phyloP scores from a whole-genome alignment of 306 rosid genomes.

The Prunus davidiana region DNA sequence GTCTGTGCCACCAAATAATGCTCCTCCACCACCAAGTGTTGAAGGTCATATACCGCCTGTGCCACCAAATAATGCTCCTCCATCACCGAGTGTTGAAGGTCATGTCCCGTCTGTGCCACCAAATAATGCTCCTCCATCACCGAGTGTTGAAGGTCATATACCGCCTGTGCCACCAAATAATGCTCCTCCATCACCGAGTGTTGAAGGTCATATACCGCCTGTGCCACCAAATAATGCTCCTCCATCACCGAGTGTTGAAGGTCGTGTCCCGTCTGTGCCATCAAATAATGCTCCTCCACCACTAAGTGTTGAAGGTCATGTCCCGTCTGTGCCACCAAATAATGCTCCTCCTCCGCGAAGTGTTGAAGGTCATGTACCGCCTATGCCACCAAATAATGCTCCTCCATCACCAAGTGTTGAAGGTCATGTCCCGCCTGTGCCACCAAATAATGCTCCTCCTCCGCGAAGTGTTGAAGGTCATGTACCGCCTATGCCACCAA shows the following conservation, averaged over 20 bases:
- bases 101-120: constrained; percentile 22
- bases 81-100: constrained; percentile 31
- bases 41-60: constrained; percentile 39
- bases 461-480: constrained; percentile 36
- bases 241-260: constrained; percentile 36
- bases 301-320: constrained; percentile 32
- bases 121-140: constrained; percentile 34
- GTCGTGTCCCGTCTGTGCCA: constrained; percentile 30
- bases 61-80: constrained; percentile 28
- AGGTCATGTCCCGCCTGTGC: constrained; percentile 26
- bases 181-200: constrained; percentile 35
- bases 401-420: constrained; percentile 40
- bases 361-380: constrained; percentile 29
- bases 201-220: constrained; percentile 27
- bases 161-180: constrained; percentile 31
- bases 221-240: constrained; percentile 36
- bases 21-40: constrained; percentile 39
- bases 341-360: constrained; percentile 36
- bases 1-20: constrained; percentile 24
- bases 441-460: constrained; percentile 35
- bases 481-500: constrained; percentile 29
- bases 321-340: constrained; percentile 28
- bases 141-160: constrained; percentile 30
- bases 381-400: constrained; percentile 29
- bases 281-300: constrained; percentile 39